Evolutionary conservation across 495 filamentous ascomycete genomes (phyloP).

Genomic region (Lasiosphaeris hirsuta): DNA sequence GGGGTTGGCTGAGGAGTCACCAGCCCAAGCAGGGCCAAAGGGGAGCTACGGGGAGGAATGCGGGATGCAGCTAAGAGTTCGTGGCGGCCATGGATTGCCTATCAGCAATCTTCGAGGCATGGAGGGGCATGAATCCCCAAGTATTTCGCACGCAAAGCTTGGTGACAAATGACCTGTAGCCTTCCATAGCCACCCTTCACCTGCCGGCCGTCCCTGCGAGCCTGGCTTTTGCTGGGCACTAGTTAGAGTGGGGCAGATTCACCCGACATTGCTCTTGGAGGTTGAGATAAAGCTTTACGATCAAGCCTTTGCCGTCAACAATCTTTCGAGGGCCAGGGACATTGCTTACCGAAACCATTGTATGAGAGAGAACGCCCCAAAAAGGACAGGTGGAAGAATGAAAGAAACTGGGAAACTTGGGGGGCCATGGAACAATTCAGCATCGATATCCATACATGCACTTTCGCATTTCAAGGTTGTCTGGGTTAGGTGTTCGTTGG

Average conservation of each 20-base stretch:
- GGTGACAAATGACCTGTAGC: not conserved
- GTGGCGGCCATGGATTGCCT: not conserved
- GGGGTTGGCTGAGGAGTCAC: slow-evolving; percentile 14
- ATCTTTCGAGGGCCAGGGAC: too few species aligned
- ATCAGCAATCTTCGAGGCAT: not conserved
- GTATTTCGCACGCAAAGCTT: not conserved
- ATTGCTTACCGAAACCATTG: too few species aligned
- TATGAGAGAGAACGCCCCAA: too few species aligned
- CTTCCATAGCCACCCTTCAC: not conserved
- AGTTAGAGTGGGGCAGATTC: not conserved
- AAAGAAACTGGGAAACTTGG: too few species aligned
- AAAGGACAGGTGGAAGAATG: too few species aligned
- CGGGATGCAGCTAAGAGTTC: not conserved
- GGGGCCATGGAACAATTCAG: too few species aligned
- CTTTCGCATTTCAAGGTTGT: too few species aligned
- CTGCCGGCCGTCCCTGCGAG: not conserved
- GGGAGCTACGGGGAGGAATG: not conserved
- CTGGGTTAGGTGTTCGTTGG: too few species aligned
- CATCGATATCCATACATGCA: too few species aligned
- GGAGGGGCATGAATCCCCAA: not conserved
- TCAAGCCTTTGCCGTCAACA: too few species aligned
- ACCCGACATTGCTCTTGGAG: too few species aligned
- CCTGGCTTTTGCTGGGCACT: not conserved
- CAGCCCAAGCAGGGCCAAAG: not conserved
- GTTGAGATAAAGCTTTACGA: too few species aligned